Conservation (phyloP, 306 rosid species). For the Dryas alaskensis region DNA sequence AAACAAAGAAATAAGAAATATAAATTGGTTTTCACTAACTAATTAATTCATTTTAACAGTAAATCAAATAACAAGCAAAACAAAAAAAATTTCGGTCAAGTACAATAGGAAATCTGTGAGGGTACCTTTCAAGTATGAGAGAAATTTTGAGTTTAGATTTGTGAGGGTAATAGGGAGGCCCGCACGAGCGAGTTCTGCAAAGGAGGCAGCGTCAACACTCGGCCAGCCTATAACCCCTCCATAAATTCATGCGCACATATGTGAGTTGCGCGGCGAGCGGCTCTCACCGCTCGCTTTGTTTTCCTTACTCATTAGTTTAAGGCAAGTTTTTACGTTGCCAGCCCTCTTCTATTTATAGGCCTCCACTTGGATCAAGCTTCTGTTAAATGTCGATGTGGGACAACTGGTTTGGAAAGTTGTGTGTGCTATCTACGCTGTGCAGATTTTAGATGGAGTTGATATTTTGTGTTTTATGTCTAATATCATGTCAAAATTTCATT, state of each 20-base stretch:
- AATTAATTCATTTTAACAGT: too few relatives aligned
- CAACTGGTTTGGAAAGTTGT: background rate
- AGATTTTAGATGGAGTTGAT: too few relatives aligned
- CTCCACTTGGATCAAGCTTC: fast-evolving
- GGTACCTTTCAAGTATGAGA: too few relatives aligned
- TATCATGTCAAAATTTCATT: too few relatives aligned
- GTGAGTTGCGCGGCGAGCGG: slow-evolving; percentile 53
- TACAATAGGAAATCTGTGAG: too few relatives aligned
- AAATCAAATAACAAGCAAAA: too few relatives aligned
- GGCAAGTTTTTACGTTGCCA: fast-evolving
- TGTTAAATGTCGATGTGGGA: slow-evolving; percentile 38
- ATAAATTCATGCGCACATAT: slow-evolving; percentile 53
- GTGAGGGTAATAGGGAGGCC: slow-evolving; percentile 57
- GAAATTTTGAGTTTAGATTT: background rate
- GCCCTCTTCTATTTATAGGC: background rate
- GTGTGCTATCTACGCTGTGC: too few relatives aligned
- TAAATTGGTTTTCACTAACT: too few relatives aligned
- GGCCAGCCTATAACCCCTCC: slow-evolving; percentile 83
- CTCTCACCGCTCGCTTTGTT: slow-evolving; percentile 88
- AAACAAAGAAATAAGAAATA: too few relatives aligned
- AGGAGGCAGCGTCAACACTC: slow-evolving; percentile 82
- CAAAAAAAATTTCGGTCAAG: too few relatives aligned
- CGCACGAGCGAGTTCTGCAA: slow-evolving; percentile 74
- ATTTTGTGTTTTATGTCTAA: too few relatives aligned
- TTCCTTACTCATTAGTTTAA: slow-evolving; percentile 97